Conservation (phyloP, 2,329 filamentous ascomycete genomes). For the Aschersonia sp. region DNA sequence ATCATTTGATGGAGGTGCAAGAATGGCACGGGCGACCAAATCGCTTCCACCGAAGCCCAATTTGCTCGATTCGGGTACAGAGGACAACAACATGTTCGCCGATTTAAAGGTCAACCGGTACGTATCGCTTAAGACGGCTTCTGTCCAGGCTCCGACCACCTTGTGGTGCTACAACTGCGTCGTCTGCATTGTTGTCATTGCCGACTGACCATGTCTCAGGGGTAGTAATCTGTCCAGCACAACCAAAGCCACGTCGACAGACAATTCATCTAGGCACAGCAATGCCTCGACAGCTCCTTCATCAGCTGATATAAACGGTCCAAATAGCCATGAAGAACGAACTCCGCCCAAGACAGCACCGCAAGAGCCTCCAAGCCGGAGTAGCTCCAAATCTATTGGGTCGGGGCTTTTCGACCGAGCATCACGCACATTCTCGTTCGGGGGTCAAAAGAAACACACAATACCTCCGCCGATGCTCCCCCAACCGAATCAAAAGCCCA, state of each 20-base stretch:
- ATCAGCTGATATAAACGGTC: slow-evolving; percentile 27
- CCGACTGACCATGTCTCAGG: slow-evolving; percentile 16
- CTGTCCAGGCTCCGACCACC: neutral
- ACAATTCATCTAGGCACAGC: slow-evolving; percentile 47
- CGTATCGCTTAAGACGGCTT: slow-evolving; percentile 13
- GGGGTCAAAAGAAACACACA: slow-evolving; percentile 34
- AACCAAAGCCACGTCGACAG: slow-evolving; percentile 42
- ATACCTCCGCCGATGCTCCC: slow-evolving; percentile 9
- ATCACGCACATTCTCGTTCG: slow-evolving; percentile 45
- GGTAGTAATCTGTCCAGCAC: slow-evolving; percentile 47
- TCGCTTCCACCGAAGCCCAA: slow-evolving; percentile 23
- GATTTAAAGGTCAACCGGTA: slow-evolving; percentile 41
- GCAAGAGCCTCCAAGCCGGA: slow-evolving; percentile 22
- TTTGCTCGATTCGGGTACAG: slow-evolving; percentile 25
- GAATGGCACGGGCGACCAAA: slow-evolving; percentile 22
- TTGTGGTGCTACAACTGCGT: neutral
- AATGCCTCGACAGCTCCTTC: slow-evolving; percentile 47
- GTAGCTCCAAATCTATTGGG: slow-evolving; percentile 31
- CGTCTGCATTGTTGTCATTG: neutral
- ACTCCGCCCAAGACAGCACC: slow-evolving; percentile 18
- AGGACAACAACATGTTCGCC: slow-evolving; percentile 47
- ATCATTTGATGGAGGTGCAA: slow-evolving; percentile 35
- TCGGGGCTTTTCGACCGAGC: slow-evolving; percentile 39
- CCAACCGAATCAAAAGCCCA: slow-evolving; percentile 11
- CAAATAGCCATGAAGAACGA: slow-evolving; percentile 14